Base-by-base conservation (phyloP, 768 basidiomycete genomes). In the Megacollybia marginata region DNA sequence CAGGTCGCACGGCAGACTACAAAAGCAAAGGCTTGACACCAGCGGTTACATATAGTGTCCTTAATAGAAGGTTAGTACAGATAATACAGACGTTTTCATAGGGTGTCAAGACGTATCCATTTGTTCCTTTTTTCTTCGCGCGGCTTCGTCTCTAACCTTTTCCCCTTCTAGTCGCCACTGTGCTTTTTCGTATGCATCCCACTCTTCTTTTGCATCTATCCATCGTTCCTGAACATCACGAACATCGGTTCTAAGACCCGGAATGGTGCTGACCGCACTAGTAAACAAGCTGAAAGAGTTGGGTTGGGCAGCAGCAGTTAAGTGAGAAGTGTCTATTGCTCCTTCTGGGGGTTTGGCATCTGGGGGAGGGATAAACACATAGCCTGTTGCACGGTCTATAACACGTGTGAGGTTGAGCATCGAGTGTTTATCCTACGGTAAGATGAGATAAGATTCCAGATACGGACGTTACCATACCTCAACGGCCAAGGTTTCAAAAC, bases 401-500 rank as follows among this genome's bases (percentile, higher is more conserved):
- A 74, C 76, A 5, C 80, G 79, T 8, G 85, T 83, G 1, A 99
- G 77, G 52, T 92, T 81, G 4, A 97, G 69, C 95, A 99, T 99
- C 5, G 92, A 96, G 47, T 81, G 70, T 65, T 96, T 97, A 66
- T 99, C 95, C 88, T 93, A 59, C 16, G 11, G 42, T 32, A 36
- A 28, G 33, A 33, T n/a, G 42, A n/a, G 5, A n/a, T n/a, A 48
- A 34, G 23, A 48, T 40, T 42, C 35, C 32, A 33, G 16, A 31
- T 33, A 9, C 20, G 10, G 20, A 45, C 20, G n/a, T 47, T 42
- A 7, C 57, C 77, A 48, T 54, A 88, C 91, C 75, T 99, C 96
- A 11, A 99, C 93, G 0, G 94, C 93, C 1, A 99, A 75, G 0
- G 96, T 98, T 68, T 98, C 94, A 56, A 99, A 99, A 1, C 91